These are phyloP conservation scores for Boletales sp. DNA, from an alignment of 768 basidiomycete species.

Conservation along the genomic window DNA sequence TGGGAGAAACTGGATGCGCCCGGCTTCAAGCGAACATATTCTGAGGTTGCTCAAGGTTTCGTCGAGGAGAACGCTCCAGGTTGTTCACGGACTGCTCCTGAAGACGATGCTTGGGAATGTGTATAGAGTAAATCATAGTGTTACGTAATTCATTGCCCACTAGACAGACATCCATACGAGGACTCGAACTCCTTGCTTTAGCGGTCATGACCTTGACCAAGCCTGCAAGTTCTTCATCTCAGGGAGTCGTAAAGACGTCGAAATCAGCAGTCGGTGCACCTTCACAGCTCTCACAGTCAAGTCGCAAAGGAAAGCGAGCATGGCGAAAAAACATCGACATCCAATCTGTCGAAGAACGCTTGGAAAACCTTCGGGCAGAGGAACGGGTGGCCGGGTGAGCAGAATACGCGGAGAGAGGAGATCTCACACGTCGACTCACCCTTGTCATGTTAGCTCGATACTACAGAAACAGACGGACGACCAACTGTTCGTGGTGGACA, in stretches of 20 bases:
- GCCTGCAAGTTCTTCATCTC: not conserved
- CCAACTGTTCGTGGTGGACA: slow-evolving; percentile 79
- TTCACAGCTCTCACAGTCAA: slow-evolving; percentile 49
- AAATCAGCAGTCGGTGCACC: slow-evolving; percentile 23
- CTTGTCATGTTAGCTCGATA: slow-evolving; percentile 42
- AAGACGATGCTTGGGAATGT: slow-evolving; percentile 16
- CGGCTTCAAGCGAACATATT: slow-evolving; percentile 17
- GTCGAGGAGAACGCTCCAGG: not conserved
- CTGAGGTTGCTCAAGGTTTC: slow-evolving; percentile 18
- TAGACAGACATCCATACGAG: no score
- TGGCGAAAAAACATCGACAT: slow-evolving; percentile 95
- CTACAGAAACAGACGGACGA: slow-evolving; percentile 66
- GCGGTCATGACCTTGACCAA: slow-evolving; percentile 8
- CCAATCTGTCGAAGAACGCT: slow-evolving; percentile 66
- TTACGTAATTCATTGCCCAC: slow-evolving; percentile 3
- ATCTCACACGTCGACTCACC: not conserved
- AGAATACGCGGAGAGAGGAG: not conserved
- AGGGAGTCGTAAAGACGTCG: slow-evolving; percentile 2
- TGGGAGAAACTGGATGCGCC: slow-evolving; percentile 24
- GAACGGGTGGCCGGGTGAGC: slow-evolving; percentile 77
- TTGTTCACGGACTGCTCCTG: not conserved
- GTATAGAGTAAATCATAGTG: slow-evolving; percentile 3
- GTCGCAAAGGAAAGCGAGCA: slow-evolving; percentile 86
- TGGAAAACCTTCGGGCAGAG: slow-evolving; percentile 77
- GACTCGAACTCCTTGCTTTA: not conserved